Evolutionary conservation across 2,329 filamentous ascomycete genomes (phyloP).

Genomic region (Penicillium capsulatum): DNA sequence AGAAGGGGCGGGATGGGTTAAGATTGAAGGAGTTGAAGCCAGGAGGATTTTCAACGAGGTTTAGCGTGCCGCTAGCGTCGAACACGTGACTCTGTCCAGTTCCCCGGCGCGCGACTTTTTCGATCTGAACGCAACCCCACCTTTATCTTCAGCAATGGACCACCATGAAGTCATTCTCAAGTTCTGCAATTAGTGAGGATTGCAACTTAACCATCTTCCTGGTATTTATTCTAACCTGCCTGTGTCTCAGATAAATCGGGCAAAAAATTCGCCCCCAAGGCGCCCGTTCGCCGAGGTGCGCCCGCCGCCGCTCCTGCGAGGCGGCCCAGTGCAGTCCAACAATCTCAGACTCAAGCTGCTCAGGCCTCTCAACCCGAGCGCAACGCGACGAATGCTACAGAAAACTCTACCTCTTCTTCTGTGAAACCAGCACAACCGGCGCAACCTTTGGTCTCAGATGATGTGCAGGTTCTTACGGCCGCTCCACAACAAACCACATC

Average conservation of each 20-base stretch:
- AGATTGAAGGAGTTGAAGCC: conserved; percentile 30
- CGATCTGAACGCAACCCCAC: conserved; percentile 10
- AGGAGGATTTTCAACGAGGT: conserved; percentile 43
- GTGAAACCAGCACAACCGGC: not conserved
- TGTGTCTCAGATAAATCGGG: conserved; percentile 56
- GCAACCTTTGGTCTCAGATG: conserved; percentile 1
- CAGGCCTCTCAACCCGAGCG: conserved; percentile 5
- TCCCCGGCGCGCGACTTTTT: conserved; percentile 28
- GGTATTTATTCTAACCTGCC: not conserved
- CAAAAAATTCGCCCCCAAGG: conserved; percentile 74
- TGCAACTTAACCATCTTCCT: not conserved
- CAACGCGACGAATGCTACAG: not conserved
- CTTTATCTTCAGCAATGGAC: conserved; percentile 20
- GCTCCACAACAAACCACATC: conserved; percentile 25
- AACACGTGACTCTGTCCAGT: conserved; percentile 38
- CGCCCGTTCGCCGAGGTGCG: conserved; percentile 54
- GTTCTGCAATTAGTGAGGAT: conserved; percentile 51
- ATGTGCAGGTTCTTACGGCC: conserved; percentile 3
- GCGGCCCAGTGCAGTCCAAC: conserved; percentile 40
- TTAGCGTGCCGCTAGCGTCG: conserved; percentile 32
- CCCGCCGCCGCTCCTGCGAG: conserved; percentile 37
- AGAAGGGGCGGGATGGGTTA: conserved; percentile 22
- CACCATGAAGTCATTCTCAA: conserved; percentile 50
- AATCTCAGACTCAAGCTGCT: conserved; percentile 16
- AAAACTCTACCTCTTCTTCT: not conserved